Evolutionary conservation across 1,284 basidiomycete genomes (phyloP), one percentile per base, ranked within the genome.

Genomic region (Sphagnurus paluster): DNA sequence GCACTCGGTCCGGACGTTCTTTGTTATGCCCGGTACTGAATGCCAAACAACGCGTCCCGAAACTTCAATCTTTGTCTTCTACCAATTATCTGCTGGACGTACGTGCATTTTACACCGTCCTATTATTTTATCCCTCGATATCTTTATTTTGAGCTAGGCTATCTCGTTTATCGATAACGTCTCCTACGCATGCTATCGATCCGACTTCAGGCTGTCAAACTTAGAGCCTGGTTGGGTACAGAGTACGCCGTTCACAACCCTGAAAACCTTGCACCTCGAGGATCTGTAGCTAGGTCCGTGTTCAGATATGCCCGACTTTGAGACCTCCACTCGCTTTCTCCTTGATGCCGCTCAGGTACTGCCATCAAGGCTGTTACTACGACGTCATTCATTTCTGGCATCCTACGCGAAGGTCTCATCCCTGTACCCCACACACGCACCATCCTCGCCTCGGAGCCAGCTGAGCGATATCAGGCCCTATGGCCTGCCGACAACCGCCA

Each of bases 11-110:
- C 2, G 9, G 13, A 26, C n/a, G 6, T 28, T 5, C 17, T 24
- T 41, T 48, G 40, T 34, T 33, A 16, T 14, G n/a, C 2, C 36
- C 14, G 13, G 30, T n/a, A 10, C 8, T 30, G 10, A 21, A 28
- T 43, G 37, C 29, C 47, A 44, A 44, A 48, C 17, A 48, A 44
- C 37, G 23, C 36, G 36, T 42, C n/a, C 5, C 8, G 29, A 14
- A 21, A 17, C 13, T 3, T 4, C 34, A 20, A 11, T 5, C 23
- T 10, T 9, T 19, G 6, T 11, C 26, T 7, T n/a, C n/a, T n/a
- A n/a, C n/a, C n/a, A n/a, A n/a, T n/a, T n/a, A n/a, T n/a, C n/a
- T n/a, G n/a, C n/a, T n/a, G n/a, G n/a, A n/a, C n/a, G n/a, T n/a
- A n/a, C n/a, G n/a, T n/a, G n/a, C n/a, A n/a, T n/a, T n/a, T n/a